phyloP scores from a whole-genome alignment of 306 rosid genomes.

The Abrus pulchellus region DNA sequence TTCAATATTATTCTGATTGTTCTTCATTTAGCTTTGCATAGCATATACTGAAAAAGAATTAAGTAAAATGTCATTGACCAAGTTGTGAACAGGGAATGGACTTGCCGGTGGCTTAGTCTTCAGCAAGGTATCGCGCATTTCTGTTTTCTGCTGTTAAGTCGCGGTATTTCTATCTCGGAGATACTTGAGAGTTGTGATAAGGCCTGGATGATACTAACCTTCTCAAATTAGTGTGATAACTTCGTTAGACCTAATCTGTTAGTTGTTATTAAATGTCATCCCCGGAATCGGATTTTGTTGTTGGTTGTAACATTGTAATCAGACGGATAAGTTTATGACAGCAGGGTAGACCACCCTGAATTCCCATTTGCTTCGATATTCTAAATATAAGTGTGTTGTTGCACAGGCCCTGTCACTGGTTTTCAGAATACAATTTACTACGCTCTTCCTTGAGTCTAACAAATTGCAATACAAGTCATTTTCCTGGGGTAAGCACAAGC shows the following conservation, averaged over 20 bases:
- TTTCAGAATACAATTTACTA: constrained; percentile 21
- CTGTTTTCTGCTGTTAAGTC: constrained; percentile 33
- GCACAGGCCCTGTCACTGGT: constrained; percentile 34
- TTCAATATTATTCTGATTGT: not conserved
- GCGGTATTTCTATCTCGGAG: constrained; percentile 28
- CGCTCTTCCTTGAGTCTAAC: constrained; percentile 9
- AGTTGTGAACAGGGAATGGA: constrained; percentile 8
- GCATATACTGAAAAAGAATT: not conserved
- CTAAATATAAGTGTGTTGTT: constrained; percentile 40
- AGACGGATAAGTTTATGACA: constrained; percentile 24
- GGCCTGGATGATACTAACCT: constrained; percentile 9
- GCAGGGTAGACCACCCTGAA: constrained; percentile 32
- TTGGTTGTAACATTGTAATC: constrained; percentile 41
- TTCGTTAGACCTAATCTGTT: constrained; percentile 48
- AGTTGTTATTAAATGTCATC: constrained; percentile 43
- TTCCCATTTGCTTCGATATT: constrained; percentile 27
- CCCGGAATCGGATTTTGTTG: constrained; percentile 32
- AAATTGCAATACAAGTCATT: constrained; percentile 41
- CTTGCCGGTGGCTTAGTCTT: not conserved
- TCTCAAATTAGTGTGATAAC: constrained; percentile 44
- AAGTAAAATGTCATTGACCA: constrained; percentile 30
- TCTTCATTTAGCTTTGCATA: constrained; percentile 16
- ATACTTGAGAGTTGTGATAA: constrained; percentile 25
- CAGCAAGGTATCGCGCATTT: not conserved
- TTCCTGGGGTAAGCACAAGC: constrained; percentile 31